Percentiles rank a stretch among this genome's conserved stretches.
Evolutionary conservation across 345 rosid genomes (phyloP).

Genomic region (Populus simonii): DNA sequence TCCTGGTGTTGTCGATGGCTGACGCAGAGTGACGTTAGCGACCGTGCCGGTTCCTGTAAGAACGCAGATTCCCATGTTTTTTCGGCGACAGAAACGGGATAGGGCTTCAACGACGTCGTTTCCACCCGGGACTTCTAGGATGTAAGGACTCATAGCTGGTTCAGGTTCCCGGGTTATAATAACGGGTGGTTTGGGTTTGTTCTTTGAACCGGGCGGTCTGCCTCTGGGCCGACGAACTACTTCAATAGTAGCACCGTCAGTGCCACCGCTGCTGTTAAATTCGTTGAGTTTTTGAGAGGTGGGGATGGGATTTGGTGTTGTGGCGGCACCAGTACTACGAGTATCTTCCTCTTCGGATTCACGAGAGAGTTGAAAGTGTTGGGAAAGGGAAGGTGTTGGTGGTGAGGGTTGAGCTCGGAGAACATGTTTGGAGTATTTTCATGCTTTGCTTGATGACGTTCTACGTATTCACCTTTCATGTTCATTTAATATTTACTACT

Average conservation of each 20-base stretch:
- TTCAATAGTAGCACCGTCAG: conserved; percentile 70
- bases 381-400: conserved; percentile 40
- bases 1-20: conserved; percentile 72
- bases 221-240: conserved; percentile 80
- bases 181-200: conserved; percentile 75
- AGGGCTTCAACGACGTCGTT: conserved; percentile 66
- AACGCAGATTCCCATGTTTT: conserved; percentile 54
- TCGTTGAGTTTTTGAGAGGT: not conserved
- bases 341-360: conserved; percentile 33
- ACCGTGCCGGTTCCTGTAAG: conserved; percentile 87
- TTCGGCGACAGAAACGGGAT: conserved; percentile 66
- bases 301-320: conserved; percentile 2
- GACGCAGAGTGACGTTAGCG: conserved; percentile 79
- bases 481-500: not conserved
- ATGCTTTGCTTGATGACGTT: conserved; percentile 21
- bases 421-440: conserved; percentile 40
- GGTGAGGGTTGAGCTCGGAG: conserved; percentile 49
- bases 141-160: conserved; percentile 80
- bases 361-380: conserved; percentile 47
- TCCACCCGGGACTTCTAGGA: conserved; percentile 76
- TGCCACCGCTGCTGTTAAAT: conserved; percentile 13
- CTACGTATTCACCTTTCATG: conserved; percentile 69
- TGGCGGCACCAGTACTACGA: conserved; percentile 8
- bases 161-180: conserved; percentile 59
- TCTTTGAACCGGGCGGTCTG: conserved; percentile 86